Evolutionary conservation across 768 basidiomycete genomes (phyloP), one percentile per base, ranked within the genome.

Genomic region (Kockovaella imperatae): DNA sequence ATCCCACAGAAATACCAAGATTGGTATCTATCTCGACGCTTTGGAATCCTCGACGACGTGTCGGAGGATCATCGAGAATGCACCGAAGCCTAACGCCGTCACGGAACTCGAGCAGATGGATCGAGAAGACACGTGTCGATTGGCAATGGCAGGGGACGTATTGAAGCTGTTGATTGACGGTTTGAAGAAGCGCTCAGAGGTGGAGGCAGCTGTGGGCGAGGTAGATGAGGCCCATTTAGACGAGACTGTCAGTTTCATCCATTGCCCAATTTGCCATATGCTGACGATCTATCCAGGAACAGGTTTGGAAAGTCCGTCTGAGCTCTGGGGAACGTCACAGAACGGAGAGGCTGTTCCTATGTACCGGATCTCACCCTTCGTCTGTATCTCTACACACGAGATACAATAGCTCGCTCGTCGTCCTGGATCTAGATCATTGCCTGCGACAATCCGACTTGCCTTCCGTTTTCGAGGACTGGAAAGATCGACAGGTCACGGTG

Each of bases 21-120:
- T 49, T 6, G 53, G 54, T 3, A 55, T 58, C 11, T 62, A 62
- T 46, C 53, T 62, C 18, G 54, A 55, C 34, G 60, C 60, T 2
- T 39, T 62, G 2, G 10, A 34, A 4, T 55, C 56, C 1, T 62
- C 60, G 3, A 11, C 44, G 2, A 56, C 54, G 8, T 57, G 53
- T 43, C 17, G 32, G 3, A 14, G 31, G 6, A 58, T 58, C 29
- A 32, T 54, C 39, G 38, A 55, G 8, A 4, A 20, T 4, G 43
- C 60, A 24, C 25, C 56, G 11, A 18, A 28, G 5, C 56, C 60
- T 14, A 57, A 62, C 40, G 56, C 56, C 1, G 26, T 57, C 4
- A 48, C 49, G 8, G 23, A 29, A 11, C 35, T 62, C 6, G 34
- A 49, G 30, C 23, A 30, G 30, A 39, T 57, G 14, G 45, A 53